Conservation (phyloP, 1,284 basidiomycete genomes). For the Trichosporon ovoides region DNA sequence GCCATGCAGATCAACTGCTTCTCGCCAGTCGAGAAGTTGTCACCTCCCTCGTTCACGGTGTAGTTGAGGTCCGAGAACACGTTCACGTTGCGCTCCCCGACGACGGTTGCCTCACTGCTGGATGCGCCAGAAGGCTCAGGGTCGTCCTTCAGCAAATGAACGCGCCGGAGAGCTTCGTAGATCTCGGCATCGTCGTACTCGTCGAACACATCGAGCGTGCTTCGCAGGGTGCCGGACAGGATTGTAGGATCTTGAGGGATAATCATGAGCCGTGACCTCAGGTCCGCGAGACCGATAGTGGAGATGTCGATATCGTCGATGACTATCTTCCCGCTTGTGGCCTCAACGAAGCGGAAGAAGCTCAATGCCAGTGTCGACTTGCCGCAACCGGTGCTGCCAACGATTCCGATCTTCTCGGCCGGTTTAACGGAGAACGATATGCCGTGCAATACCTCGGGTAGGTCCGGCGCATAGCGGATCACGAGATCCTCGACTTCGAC, state of each 20-base stretch:
- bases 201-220: slow-evolving; percentile 82
- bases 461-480: slow-evolving; percentile 70
- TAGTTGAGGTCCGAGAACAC: slow-evolving; percentile 83
- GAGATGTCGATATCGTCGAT: slow-evolving; percentile 83
- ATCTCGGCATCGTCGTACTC: slow-evolving; percentile 82
- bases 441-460: slow-evolving; percentile 79
- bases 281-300: slow-evolving; percentile 77
- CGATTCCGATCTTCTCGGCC: slow-evolving; percentile 69
- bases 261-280: slow-evolving; percentile 73
- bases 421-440: slow-evolving; percentile 71
- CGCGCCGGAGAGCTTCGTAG: slow-evolving; percentile 78
- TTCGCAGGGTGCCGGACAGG: slow-evolving; percentile 75
- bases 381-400: slow-evolving; percentile 75
- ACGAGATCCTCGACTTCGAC: slow-evolving; percentile 75
- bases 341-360: slow-evolving; percentile 94
- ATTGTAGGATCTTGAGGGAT: slow-evolving; percentile 95
- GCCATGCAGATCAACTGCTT: slow-evolving; percentile 82
- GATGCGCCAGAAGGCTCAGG: slow-evolving; percentile 17
- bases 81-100: slow-evolving; percentile 65
- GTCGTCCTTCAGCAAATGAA: slow-evolving; percentile 63
- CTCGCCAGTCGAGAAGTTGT: slow-evolving; percentile 87
- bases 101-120: slow-evolving; percentile 20
- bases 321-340: slow-evolving; percentile 70
- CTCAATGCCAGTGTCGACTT: slow-evolving; percentile 80
- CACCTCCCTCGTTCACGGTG: slow-evolving; percentile 62